Base-by-base conservation (phyloP, 2,329 filamentous ascomycete genomes). In the Colletotrichum tabaci region DNA sequence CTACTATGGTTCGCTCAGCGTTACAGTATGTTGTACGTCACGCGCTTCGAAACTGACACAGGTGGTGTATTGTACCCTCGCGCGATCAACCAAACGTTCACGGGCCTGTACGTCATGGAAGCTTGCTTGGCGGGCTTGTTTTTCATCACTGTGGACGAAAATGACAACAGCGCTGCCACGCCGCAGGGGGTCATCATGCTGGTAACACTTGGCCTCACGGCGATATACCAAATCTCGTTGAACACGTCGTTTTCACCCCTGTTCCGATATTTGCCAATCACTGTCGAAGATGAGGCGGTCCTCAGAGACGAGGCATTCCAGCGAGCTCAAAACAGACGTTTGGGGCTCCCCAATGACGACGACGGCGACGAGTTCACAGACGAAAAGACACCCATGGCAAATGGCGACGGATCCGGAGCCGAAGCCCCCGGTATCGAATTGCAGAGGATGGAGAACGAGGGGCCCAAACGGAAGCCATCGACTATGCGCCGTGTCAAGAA, bases 1-100 rank as follows among this genome's bases (percentile, higher is more conserved):
- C 86, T 99, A 0, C 92, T 98, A 74, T 99, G 95, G 95, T 87
- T 98, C 55, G 96, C 96, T 0, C 95, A 98, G 80, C 91, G 96
- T n/a, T 98, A 98, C 82, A 96, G 96, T 75, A 97, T 97, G 84
- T 88, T 99, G 23, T 99, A 98, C 77, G 95, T 99, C 71, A 97
- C 91, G 35, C 93, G 95, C 63, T 97, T 97, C 80, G 90, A 92
- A 75, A 91, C 93, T 72, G 96, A 99, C 81, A 99, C 96, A 0
- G 96, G 96, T 50, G 96, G 96, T 53, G 88, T 98, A 1, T 85
- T 98, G 62, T 99, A 98, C 77, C 96, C 96, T 0, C 90, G 92
- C 46, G 96, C 96, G 0, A 93, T 98, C 82, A 98, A 98, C 78
- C 96, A 98, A 79, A 93, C 96, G 0, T 98, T 99, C 78, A 96